phyloP scores from a whole-genome alignment of 2,329 filamentous ascomycete genomes.

The Onygenales sp. region DNA sequence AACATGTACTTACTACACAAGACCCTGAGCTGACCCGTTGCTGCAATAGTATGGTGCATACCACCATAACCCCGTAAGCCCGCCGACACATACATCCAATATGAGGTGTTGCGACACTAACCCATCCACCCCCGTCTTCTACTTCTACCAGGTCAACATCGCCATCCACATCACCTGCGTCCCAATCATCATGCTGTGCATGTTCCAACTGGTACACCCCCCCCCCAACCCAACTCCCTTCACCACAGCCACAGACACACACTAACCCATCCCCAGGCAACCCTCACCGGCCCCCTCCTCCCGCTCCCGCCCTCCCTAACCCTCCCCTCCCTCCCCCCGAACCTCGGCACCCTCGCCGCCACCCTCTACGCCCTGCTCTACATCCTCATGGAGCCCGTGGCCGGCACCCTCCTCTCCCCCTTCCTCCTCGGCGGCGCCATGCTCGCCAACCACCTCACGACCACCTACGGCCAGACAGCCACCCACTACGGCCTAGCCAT shows the following conservation, averaged over 20 bases:
- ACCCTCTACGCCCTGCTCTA: conserved; percentile 68
- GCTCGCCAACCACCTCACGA: conserved; percentile 63
- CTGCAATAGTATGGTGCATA: conserved; percentile 53
- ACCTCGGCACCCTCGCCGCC: conserved; percentile 48
- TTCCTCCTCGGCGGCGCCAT: conserved; percentile 69
- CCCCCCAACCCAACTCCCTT: too few species aligned
- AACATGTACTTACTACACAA: background rate
- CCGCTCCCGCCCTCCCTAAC: conserved; percentile 45
- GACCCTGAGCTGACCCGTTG: conserved; percentile 3
- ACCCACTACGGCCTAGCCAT: conserved; percentile 59
- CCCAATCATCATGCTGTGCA: conserved; percentile 51
- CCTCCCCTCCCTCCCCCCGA: conserved; percentile 49
- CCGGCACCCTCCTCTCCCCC: conserved; percentile 66
- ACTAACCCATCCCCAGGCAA: conserved; percentile 33
- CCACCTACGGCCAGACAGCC: conserved; percentile 49
- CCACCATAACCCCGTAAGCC: conserved; percentile 52
- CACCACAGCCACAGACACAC: background rate
- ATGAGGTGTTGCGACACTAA: conserved; percentile 14
- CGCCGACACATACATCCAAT: conserved; percentile 7
- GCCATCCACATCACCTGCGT: conserved; percentile 56
- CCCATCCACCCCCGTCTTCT: conserved; percentile 3
- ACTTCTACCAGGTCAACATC: conserved; percentile 47
- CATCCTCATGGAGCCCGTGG: conserved; percentile 86
- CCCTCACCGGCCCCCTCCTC: conserved; percentile 45
- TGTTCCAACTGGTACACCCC: conserved; percentile 40